Evolutionary conservation across 495 filamentous ascomycete genomes (phyloP).

Genomic region (Lindgomyces ingoldianus): DNA sequence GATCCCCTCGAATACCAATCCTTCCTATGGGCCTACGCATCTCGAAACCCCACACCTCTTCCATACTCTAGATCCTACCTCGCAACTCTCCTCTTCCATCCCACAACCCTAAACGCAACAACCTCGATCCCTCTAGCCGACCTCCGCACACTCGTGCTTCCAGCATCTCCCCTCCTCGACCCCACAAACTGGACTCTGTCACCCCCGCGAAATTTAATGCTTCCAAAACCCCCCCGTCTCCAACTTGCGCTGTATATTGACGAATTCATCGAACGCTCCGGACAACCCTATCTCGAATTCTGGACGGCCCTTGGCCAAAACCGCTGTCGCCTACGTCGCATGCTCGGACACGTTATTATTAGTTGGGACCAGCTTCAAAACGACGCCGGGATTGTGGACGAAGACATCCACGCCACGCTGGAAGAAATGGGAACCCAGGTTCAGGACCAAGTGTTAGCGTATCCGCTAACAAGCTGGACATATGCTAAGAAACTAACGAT

Average conservation of each 20-base stretch:
- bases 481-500: slow-evolving; percentile 85
- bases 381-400: slow-evolving; percentile 79
- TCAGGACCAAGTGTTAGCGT: slow-evolving; percentile 53
- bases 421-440: slow-evolving; percentile 39
- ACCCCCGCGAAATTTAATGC: slow-evolving; percentile 49
- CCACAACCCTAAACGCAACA: slow-evolving; percentile 58
- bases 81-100: slow-evolving; percentile 72
- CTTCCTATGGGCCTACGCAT: slow-evolving; percentile 69
- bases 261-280: slow-evolving; percentile 71
- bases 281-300: slow-evolving; percentile 74
- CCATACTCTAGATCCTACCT: slow-evolving; percentile 82
- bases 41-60: slow-evolving; percentile 76
- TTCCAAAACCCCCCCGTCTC: slow-evolving; percentile 66
- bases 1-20: slow-evolving; percentile 46
- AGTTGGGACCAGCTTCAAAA: slow-evolving; percentile 85
- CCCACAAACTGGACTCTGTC: slow-evolving; percentile 74
- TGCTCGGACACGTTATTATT: slow-evolving; percentile 73
- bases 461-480: slow-evolving; percentile 82
- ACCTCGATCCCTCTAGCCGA: slow-evolving; percentile 73
- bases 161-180: slow-evolving; percentile 68
- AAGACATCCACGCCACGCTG: slow-evolving; percentile 59
- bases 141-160: slow-evolving; percentile 72
- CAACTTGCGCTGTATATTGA: slow-evolving; percentile 78
- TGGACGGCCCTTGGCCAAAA: slow-evolving; percentile 86
- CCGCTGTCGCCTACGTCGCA: slow-evolving; percentile 79